Evolutionary conservation across 306 rosid genomes (phyloP).

Genomic region (Fragaria ananassa): DNA sequence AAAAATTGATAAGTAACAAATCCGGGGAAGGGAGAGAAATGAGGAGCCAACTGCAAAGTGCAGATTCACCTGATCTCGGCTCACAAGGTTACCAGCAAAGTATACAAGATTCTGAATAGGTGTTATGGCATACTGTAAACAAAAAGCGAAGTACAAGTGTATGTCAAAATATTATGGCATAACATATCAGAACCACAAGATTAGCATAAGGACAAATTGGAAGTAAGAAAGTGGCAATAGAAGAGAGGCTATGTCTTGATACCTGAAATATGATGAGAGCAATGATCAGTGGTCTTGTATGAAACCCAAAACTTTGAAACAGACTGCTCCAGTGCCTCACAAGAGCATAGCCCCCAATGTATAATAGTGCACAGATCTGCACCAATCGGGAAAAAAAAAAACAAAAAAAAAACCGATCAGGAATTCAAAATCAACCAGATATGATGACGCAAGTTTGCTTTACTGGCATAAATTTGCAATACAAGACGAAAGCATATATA

Average conservation of each 20-base stretch:
- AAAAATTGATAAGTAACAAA: slow-evolving; percentile 3
- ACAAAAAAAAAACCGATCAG: not conserved
- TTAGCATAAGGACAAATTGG: not conserved
- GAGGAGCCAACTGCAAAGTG: not conserved
- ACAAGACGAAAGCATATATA: slow-evolving; percentile 29
- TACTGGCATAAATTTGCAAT: slow-evolving; percentile 4
- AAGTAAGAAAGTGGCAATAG: not conserved
- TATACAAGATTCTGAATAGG: slow-evolving; percentile 77
- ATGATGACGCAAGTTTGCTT: not conserved
- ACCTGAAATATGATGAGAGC: slow-evolving; percentile 94
- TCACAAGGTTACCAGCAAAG: slow-evolving; percentile 83
- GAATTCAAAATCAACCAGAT: not conserved
- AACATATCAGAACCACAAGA: not conserved
- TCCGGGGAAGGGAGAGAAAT: not conserved
- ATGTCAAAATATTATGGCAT: not conserved
- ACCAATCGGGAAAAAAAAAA: not conserved
- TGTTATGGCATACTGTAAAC: slow-evolving; percentile 77
- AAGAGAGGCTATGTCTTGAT: not conserved
- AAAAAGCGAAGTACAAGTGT: slow-evolving; percentile 24
- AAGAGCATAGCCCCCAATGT: slow-evolving; percentile 91
- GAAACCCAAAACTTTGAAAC: slow-evolving; percentile 87
- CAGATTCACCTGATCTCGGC: slow-evolving; percentile 73
- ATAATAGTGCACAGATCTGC: slow-evolving; percentile 81
- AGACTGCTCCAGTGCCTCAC: slow-evolving; percentile 83
- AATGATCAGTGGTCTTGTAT: slow-evolving; percentile 85